Evolutionary conservation across 2,329 filamentous ascomycete genomes (phyloP), one percentile per base, ranked within the genome.

Genomic region (Ophiocordyceps camponoti-floridani): DNA sequence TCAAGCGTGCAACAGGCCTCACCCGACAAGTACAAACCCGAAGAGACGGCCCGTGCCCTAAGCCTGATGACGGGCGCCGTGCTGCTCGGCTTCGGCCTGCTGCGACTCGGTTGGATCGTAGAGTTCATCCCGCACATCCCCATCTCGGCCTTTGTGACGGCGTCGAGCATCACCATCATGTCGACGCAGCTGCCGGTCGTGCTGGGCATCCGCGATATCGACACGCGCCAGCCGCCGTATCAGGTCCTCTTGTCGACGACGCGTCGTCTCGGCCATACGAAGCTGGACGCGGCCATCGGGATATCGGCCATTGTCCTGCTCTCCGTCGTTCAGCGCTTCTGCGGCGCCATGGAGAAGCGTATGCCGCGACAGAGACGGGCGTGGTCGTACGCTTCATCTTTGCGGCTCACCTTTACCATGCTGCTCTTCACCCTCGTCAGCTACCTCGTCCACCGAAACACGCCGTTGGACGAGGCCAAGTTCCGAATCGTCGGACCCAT

Each of bases 381-480:
- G 5, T 86, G 78, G 70, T 83, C 84, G 54, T 85, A 84, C 58
- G 57, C 77, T 33, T 79, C 76, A n/a, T 87, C 84, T 0, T 65
- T 88, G 7, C 74, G 84, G 11, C 78, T 84, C 27, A 82, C 77
- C 0, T 84, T 88, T 53, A 76, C 84, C 45, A 83, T 88, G 54
- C 58, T 87, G 19, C 67, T 88, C 2, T 87, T 84, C 59, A 84
- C 80, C 2, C 60, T 87, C 49, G 75, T 88, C 55, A 82, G 81
- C 57, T 84, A 72, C 48, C 64, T 84, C 4, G 73, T 74, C 45
- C 81, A 85, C 52, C 63, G 73, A 9, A 60, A 76, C 44, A 65
- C 63, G 31, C 60, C 56, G 12, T 55, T 68, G n/a, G 57, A 53
- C 0, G 48, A 75, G 2, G 64, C 70, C 4, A 63, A 63, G 35